phyloP scores from a whole-genome alignment of 371 early-diverging fungal species.

The Mortierella sp. region DNA sequence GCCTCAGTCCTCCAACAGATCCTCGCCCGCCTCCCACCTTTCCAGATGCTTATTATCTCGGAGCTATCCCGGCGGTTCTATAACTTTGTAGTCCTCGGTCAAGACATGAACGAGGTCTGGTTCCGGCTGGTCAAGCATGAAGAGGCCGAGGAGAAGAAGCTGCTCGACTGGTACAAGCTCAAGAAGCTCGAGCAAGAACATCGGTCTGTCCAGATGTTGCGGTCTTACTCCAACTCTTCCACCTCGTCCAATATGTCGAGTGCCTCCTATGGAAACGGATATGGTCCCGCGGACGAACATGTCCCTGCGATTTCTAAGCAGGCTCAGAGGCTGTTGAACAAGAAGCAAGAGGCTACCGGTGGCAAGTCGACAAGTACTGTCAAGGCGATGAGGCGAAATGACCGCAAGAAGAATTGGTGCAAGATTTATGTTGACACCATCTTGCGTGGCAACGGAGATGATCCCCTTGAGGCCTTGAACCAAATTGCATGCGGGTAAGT shows the following conservation, averaged over 20 bases:
- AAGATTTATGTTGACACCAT: constrained; percentile 54
- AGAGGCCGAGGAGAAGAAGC: constrained; percentile 47
- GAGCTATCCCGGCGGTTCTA: constrained; percentile 56
- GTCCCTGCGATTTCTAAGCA: constrained; percentile 40
- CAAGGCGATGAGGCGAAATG: constrained; percentile 48
- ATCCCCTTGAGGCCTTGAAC: constrained; percentile 29
- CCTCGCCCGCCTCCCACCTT: constrained; percentile 41
- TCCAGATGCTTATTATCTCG: constrained; percentile 54
- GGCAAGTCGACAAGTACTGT: constrained; percentile 16
- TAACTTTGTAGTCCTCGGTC: constrained; percentile 47
- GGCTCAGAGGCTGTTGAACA: constrained; percentile 43
- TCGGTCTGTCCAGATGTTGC: constrained; percentile 49
- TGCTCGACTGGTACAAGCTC: constrained; percentile 38
- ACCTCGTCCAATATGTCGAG: constrained; percentile 33
- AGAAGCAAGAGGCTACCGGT: constrained; percentile 39
- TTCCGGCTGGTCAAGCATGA: constrained; percentile 51
- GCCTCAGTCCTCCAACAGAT: constrained; percentile 36
- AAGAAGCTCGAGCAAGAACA: constrained; percentile 50
- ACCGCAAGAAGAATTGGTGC: constrained; percentile 57
- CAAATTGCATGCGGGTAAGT: constrained; percentile 32
- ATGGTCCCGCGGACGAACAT: constrained; percentile 21
- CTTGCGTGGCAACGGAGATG: constrained; percentile 47
- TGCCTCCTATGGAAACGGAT: constrained; percentile 8
- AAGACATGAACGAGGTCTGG: constrained; percentile 59
- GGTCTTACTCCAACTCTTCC: constrained; percentile 49